Base-by-base conservation (phyloP, 805 yeast species). In the Kuraishia piskuri region DNA sequence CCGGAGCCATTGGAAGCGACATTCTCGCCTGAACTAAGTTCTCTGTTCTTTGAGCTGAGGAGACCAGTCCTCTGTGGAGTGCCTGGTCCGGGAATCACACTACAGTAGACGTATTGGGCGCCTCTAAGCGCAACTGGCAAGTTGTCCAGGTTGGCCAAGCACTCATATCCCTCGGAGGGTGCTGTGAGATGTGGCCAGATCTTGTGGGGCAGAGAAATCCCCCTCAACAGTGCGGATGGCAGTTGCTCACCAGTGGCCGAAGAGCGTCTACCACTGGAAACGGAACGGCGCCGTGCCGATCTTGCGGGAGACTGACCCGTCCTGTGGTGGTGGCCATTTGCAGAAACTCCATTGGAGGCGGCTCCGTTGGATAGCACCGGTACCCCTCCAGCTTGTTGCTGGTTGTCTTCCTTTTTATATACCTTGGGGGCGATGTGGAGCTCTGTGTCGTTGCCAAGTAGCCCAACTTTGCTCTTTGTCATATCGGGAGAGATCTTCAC, bases 401-500 rank as follows among this genome's bases (percentile, higher is more conserved):
- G n/a, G 68, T 72, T 2, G 3, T 51, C 22, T 22, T 45, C 52
- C 51, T 55, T 53, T 58, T 61, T 67, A 56, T 62, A 58, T 2
- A 70, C 68, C 58, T 73, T 83, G 0, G 98, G 97, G 6, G 95
- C 89, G 25, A 92, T 83, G 53, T 67, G 68, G 17, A 70, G 57
- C 49, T 70, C 74, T 3, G 68, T 58, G 47, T 66, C 68, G 20
- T 71, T 65, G 1, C 75, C 80, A 31, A 79, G 66, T 50, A 71
- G 72, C 25, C 75, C 76, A 72, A 50, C 68, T 2, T 59, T 56
- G 2, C 60, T 49, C 8, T 62, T 63, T 1, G 48, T 46, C 1
- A 59, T 52, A 9, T 56, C 55, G 44, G 44, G 19, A 9, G 50
- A 1, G 67, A 61, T 49, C 53, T 74, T 70, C 14, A 84, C 70